Evolutionary conservation across 352 stramenopile species (phyloP).

Genomic region (Globisporangium camurandrum): DNA sequence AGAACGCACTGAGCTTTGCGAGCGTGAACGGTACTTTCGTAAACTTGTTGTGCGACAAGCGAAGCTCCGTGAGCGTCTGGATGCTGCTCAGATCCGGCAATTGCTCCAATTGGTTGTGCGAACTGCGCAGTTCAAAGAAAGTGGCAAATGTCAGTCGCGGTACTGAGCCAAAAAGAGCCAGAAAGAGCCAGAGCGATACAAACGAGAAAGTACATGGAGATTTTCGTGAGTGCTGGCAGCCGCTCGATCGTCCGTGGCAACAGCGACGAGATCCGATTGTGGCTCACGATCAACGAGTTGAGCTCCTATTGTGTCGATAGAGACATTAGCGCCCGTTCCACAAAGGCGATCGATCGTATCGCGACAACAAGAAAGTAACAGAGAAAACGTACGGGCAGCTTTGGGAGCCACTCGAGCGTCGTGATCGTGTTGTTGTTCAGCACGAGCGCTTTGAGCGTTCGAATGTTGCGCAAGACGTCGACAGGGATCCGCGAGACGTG

Average conservation of each 20-base stretch:
- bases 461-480: slow-evolving; percentile 60
- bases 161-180: not conserved
- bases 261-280: slow-evolving; percentile 74
- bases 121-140: too few species aligned
- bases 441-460: slow-evolving; percentile 70
- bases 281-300: slow-evolving; percentile 81
- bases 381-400: slow-evolving; percentile 30
- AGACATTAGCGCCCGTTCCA: not conserved
- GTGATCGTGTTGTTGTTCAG: slow-evolving; percentile 83
- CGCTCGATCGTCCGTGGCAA: slow-evolving; percentile 49
- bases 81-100: slow-evolving; percentile 64
- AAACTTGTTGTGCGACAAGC: slow-evolving; percentile 76
- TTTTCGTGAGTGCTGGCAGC: slow-evolving; percentile 71
- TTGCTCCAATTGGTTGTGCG: slow-evolving; percentile 69
- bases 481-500: slow-evolving; percentile 59
- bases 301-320: slow-evolving; percentile 58
- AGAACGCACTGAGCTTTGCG: slow-evolving; percentile 50
- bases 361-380: not conserved
- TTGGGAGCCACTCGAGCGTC: slow-evolving; percentile 76
- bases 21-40: slow-evolving; percentile 55
- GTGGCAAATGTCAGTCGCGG: too few species aligned
- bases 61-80: slow-evolving; percentile 64
- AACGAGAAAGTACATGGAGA: slow-evolving; percentile 56
- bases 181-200: not conserved
- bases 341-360: not conserved